Evolutionary conservation across 2,329 filamentous ascomycete genomes (phyloP), one percentile per base, ranked within the genome.

Genomic region (Esteya vermicola): DNA sequence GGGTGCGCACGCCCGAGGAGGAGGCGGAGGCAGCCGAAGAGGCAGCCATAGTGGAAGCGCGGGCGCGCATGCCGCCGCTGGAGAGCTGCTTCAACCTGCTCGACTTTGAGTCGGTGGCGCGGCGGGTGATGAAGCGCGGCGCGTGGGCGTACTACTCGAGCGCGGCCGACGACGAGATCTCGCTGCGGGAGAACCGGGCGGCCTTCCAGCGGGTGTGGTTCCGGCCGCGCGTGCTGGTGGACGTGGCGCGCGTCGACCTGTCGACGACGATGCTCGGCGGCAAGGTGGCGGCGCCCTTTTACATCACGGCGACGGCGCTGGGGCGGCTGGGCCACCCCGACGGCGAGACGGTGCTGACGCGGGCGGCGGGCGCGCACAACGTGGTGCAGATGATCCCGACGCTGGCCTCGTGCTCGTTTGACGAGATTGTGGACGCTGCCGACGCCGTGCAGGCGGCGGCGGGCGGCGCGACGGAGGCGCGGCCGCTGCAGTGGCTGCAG

Each of bases 341-440:
- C 59, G 91, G 91, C 51, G 91, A 98, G 60, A 86, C 95, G 6
- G 68, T 94, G 9, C 72, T 98, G 43, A 96, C 91, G 1, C 73
- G 78, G 42, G 86, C 85, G 14, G 81, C 91, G 2, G 70, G 72
- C 56, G 84, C 81, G 54, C 89, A 96, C 68, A 76, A 88, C 54
- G 81, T 96, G 38, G 75, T 96, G 45, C 91, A 98, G 62, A 98
- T 98, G 91, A 96, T 98, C 45, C 91, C 91, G 2, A 98, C 91
- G 4, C 70, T 98, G 7, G 91, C 91, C 3, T 95, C 86, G 3
- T 96, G 91, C 65, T 91, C 86, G 1, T 95, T 98, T 52, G 91
- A 98, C 63, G 89, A 98, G 62, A 94, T 98, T 44, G 68, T 93
- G 48, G 91, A 96, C 58, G 91, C 88, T 16, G 74, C 70, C 23